phyloP scores from a whole-genome alignment of 257 asterid genomes.

The Sherardia arvensis region DNA sequence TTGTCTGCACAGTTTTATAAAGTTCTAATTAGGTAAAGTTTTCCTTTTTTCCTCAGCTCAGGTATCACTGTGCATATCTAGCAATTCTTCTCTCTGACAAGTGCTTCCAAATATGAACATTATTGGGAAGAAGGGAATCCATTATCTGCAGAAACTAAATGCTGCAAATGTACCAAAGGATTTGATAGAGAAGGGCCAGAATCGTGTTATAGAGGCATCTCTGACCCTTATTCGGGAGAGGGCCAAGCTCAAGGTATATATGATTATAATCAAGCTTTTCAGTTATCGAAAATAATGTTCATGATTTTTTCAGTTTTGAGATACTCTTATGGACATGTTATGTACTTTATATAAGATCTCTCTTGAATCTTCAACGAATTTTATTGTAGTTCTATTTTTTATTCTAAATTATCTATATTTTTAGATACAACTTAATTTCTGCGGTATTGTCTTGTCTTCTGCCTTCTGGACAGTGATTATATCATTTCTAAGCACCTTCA shows the following conservation, averaged over 20 bases:
- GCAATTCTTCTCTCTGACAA: background rate
- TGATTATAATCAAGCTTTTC: background rate
- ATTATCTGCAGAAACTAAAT: conserved; percentile 62
- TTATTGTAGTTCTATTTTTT: no score
- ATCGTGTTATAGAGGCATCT: conserved; percentile 96
- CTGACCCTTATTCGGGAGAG: conserved; percentile 93
- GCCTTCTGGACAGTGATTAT: background rate
- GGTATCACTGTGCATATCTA: background rate
- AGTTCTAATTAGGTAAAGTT: background rate
- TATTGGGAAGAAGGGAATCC: conserved; percentile 68
- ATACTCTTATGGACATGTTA: background rate
- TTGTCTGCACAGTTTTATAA: background rate
- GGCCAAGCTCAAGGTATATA: conserved; percentile 88
- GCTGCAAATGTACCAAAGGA: conserved; percentile 79
- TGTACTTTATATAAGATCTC: background rate
- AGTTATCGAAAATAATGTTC: background rate
- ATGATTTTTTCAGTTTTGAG: background rate
- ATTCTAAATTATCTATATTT: background rate
- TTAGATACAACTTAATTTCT: background rate
- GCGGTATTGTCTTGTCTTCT: background rate
- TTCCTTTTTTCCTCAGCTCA: background rate
- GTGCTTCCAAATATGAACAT: conserved; percentile 41
- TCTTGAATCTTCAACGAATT: background rate
- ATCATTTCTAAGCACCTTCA: background rate
- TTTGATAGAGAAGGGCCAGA: conserved; percentile 83